phyloP scores from a whole-genome alignment of 176 grass and related monocot species.

The Chloris gayana region DNA sequence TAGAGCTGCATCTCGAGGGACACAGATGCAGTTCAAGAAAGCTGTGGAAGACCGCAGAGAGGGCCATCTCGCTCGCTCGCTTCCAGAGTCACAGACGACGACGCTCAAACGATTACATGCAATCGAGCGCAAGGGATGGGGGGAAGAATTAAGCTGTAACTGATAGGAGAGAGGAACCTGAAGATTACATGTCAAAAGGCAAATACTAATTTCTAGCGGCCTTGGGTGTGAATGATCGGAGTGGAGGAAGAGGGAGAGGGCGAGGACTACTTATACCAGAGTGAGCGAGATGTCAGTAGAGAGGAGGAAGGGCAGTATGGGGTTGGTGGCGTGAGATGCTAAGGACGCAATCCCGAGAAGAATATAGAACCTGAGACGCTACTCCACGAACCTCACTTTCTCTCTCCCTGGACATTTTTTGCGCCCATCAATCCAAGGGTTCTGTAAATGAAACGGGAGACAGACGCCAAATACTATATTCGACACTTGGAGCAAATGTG shows the following conservation, averaged over 20 bases:
- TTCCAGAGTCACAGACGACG: background rate
- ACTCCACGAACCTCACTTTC: background rate
- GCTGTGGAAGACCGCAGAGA: slow-evolving; percentile 99
- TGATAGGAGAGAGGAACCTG: background rate
- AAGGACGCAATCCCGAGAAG: background rate
- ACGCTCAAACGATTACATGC: background rate
- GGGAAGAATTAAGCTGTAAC: background rate
- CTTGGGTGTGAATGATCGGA: background rate
- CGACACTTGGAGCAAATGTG: slow-evolving; percentile 37
- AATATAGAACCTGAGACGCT: background rate
- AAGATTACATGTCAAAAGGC: background rate
- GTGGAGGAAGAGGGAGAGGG: slow-evolving; percentile 38
- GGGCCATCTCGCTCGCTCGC: slow-evolving; percentile 48
- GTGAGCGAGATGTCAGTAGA: slow-evolving; percentile 11
- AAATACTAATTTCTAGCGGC: background rate
- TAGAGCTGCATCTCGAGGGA: slow-evolving; percentile 4
- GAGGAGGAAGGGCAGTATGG: slow-evolving; percentile 4
- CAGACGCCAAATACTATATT: too few relatives aligned
- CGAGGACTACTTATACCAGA: slow-evolving; percentile 65
- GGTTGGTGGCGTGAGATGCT: background rate
- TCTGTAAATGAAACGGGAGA: slow-evolving; percentile 52
- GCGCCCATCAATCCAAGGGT: slow-evolving; percentile 5
- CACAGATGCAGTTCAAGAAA: slow-evolving; percentile 98
- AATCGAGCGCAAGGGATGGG: background rate
- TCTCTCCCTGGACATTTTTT: background rate